Evolutionary conservation across 2,329 filamentous ascomycete genomes (phyloP).

Genomic region (Cladosporium oxysporum): DNA sequence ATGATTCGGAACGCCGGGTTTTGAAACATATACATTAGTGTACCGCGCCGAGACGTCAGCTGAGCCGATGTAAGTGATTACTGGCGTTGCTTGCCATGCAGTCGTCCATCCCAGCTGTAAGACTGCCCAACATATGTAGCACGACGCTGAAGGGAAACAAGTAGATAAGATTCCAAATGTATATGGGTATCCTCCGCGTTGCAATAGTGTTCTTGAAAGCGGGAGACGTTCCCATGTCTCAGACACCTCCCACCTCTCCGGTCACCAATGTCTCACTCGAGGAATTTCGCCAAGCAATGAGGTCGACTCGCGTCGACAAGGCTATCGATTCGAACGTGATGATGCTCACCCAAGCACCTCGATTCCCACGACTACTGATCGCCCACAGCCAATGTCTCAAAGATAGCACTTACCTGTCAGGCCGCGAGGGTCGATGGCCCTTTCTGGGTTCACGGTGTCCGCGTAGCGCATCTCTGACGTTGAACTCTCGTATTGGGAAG

Average conservation of each 20-base stretch:
- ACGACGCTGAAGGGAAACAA: background rate
- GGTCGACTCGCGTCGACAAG: background rate
- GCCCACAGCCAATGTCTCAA: conserved; percentile 2
- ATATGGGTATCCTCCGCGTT: background rate
- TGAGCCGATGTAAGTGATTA: background rate
- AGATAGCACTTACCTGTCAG: background rate
- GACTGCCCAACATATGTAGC: too few species aligned
- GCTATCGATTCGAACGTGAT: background rate
- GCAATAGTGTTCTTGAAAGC: background rate
- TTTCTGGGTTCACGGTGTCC: background rate
- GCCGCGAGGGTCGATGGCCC: background rate
- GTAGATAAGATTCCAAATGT: too few species aligned
- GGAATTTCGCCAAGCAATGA: conserved; percentile 9
- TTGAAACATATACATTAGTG: background rate
- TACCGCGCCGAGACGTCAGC: background rate
- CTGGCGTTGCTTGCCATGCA: background rate
- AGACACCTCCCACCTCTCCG: conserved; percentile 12
- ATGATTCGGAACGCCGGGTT: conserved; percentile 3
- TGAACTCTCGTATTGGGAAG: background rate
- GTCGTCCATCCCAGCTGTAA: background rate
- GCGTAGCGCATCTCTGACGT: background rate
- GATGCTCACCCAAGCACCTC: background rate
- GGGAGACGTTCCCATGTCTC: conserved; percentile 7
- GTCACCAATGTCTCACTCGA: conserved; percentile 8
- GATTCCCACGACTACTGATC: background rate